Conservation (phyloP, 2,329 filamentous ascomycete species). For the Pseudomassariella vexata region DNA sequence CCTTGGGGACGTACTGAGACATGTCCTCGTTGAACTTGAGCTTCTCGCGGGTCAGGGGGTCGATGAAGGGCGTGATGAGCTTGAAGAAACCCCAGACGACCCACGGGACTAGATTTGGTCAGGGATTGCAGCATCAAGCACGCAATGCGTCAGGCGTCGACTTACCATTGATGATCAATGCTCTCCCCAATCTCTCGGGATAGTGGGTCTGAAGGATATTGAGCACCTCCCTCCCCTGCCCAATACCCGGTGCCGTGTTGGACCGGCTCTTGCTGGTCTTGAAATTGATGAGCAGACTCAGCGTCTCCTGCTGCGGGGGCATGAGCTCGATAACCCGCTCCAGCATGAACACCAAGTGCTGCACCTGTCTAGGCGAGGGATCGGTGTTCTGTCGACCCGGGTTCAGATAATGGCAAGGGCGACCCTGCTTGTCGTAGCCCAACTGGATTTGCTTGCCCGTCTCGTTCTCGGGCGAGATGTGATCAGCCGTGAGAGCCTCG, state of each 20-base stretch:
- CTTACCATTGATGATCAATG: slow-evolving; percentile 82
- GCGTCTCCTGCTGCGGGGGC: slow-evolving; percentile 77
- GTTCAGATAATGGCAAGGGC: slow-evolving; percentile 88
- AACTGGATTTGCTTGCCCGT: slow-evolving; percentile 91
- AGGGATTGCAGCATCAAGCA: not conserved
- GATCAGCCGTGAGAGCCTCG: slow-evolving; percentile 71
- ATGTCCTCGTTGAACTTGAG: slow-evolving; percentile 97
- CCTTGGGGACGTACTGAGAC: slow-evolving; percentile 69
- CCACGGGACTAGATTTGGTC: slow-evolving; percentile 64
- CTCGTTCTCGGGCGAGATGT: slow-evolving; percentile 90
- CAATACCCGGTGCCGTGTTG: slow-evolving; percentile 67
- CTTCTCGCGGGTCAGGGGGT: slow-evolving; percentile 88
- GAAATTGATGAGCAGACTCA: slow-evolving; percentile 89
- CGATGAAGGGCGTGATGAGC: slow-evolving; percentile 91
- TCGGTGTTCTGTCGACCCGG: slow-evolving; percentile 92
- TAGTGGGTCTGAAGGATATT: slow-evolving; percentile 93
- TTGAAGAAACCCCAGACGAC: slow-evolving; percentile 93
- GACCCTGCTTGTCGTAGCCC: slow-evolving; percentile 77
- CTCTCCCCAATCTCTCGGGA: slow-evolving; percentile 82
- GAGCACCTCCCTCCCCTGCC: slow-evolving; percentile 76
- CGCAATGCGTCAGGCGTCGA: slow-evolving; percentile 8
- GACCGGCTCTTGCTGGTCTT: slow-evolving; percentile 69
- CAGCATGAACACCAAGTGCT: slow-evolving; percentile 94
- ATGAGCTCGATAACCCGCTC: slow-evolving; percentile 85
- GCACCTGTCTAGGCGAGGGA: slow-evolving; percentile 75